These are phyloP conservation scores for Fusarium penzigii DNA, from an alignment of 2,329 filamentous ascomycete genomes.

Conservation along the genomic window DNA sequence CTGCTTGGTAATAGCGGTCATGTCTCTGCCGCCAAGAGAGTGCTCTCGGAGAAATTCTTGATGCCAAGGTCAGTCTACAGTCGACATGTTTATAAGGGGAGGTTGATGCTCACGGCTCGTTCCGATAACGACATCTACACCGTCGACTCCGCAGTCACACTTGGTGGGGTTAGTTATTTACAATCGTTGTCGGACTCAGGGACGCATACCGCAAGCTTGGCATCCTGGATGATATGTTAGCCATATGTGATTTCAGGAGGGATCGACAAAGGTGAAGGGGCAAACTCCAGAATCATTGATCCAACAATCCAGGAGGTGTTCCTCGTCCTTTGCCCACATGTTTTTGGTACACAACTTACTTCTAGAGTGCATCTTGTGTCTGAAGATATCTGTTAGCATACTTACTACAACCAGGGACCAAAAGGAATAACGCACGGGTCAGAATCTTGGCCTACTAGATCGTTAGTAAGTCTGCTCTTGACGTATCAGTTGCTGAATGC, in stretches of 20 bases:
- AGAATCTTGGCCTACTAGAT: conserved; percentile 33
- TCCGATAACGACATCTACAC: conserved; percentile 78
- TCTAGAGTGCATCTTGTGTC: conserved; percentile 12
- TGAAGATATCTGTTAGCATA: background rate
- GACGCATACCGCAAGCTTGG: conserved; percentile 61
- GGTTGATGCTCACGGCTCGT: conserved; percentile 57
- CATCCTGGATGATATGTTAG: conserved; percentile 40
- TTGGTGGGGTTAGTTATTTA: conserved; percentile 1
- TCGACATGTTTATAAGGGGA: background rate
- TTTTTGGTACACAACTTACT: background rate
- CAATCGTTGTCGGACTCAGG: background rate
- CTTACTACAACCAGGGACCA: background rate
- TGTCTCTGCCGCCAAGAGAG: conserved; percentile 81
- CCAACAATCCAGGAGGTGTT: background rate
- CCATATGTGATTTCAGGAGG: background rate
- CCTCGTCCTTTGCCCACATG: background rate
- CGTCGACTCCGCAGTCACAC: conserved; percentile 72
- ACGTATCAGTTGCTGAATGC: background rate
- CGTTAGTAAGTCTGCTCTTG: conserved; percentile 2
- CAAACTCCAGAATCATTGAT: conserved; percentile 46
- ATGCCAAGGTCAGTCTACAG: background rate
- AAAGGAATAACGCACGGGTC: conserved; percentile 22
- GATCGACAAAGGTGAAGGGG: background rate
- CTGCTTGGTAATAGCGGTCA: conserved; percentile 73
- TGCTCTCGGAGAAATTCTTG: conserved; percentile 71